Conservation (phyloP, 2,329 filamentous ascomycete genomes). For the Cladorrhinum sp. region DNA sequence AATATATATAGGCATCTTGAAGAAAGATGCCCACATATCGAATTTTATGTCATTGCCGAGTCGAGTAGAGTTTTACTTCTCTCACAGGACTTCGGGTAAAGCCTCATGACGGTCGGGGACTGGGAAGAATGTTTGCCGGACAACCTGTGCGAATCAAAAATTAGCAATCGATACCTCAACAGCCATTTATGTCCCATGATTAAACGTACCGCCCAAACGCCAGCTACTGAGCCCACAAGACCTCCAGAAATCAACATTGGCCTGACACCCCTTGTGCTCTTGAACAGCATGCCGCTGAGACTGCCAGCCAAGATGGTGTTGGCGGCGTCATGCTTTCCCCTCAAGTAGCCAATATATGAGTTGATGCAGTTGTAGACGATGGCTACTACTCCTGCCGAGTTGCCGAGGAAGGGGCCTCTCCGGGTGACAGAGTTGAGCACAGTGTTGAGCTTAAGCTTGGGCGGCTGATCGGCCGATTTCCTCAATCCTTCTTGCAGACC, state of each 20-base stretch:
- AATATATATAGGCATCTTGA: not conserved
- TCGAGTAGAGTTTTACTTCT: not conserved
- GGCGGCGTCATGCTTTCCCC: slow-evolving; percentile 83
- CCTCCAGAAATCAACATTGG: slow-evolving; percentile 94
- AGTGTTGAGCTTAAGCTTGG: slow-evolving; percentile 89
- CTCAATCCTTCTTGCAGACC: slow-evolving; percentile 85
- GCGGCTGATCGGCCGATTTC: slow-evolving; percentile 71
- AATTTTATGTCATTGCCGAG: not conserved
- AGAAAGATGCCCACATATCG: not conserved
- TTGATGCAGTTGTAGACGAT: slow-evolving; percentile 96
- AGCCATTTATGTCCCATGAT: not conserved
- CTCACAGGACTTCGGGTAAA: slow-evolving; percentile 15
- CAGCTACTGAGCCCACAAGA: slow-evolving; percentile 82
- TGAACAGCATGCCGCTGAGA: slow-evolving; percentile 91
- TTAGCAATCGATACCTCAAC: slow-evolving; percentile 23
- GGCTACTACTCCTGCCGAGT: slow-evolving; percentile 91
- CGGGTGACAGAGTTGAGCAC: slow-evolving; percentile 92
- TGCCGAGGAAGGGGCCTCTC: slow-evolving; percentile 90
- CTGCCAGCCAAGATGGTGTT: slow-evolving; percentile 86
- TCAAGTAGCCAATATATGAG: slow-evolving; percentile 72
- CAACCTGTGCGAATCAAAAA: slow-evolving; percentile 17
- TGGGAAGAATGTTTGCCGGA: slow-evolving; percentile 43
- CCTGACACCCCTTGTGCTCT: slow-evolving; percentile 84
- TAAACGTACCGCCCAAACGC: slow-evolving; percentile 80
- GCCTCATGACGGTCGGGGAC: slow-evolving; percentile 31